phyloP scores from a whole-genome alignment of 176 grass and related monocot genomes.

The Themeda triandra region DNA sequence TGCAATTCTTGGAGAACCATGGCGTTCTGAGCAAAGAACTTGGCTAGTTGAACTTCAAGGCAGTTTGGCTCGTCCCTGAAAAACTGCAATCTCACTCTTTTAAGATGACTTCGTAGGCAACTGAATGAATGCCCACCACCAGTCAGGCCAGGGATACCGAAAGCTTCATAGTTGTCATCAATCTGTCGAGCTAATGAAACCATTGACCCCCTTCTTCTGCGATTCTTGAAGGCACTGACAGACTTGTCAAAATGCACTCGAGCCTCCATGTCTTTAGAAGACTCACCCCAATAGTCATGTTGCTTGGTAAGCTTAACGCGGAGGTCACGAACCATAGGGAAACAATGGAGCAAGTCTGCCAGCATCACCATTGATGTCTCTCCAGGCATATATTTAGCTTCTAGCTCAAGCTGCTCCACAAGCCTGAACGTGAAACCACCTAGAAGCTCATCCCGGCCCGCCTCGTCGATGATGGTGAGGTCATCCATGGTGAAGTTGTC shows the following conservation, averaged over 20 bases:
- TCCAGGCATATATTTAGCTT: too few species aligned
- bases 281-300: accelerated
- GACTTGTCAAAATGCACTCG: neutral
- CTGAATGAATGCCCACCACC: neutral
- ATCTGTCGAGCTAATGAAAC: neutral
- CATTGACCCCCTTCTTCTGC: neutral
- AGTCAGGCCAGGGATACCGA: neutral
- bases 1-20: neutral
- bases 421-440: too few species aligned
- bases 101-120: neutral
- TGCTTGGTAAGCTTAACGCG: neutral
- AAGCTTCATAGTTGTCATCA: too few species aligned
- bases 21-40: neutral
- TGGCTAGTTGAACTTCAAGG: neutral
- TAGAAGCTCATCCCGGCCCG: too few species aligned
- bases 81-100: neutral
- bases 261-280: too few species aligned
- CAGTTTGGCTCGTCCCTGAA: neutral
- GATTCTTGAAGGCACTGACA: neutral
- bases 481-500: neutral
- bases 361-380: neutral
- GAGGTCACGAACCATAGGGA: neutral
- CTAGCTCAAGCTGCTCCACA: too few species aligned
- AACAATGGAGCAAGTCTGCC: neutral
- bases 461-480: neutral